These are phyloP conservation scores for Nicotiana tabacum DNA, from an alignment of 257 asterid genomes.

Conservation along the genomic window DNA sequence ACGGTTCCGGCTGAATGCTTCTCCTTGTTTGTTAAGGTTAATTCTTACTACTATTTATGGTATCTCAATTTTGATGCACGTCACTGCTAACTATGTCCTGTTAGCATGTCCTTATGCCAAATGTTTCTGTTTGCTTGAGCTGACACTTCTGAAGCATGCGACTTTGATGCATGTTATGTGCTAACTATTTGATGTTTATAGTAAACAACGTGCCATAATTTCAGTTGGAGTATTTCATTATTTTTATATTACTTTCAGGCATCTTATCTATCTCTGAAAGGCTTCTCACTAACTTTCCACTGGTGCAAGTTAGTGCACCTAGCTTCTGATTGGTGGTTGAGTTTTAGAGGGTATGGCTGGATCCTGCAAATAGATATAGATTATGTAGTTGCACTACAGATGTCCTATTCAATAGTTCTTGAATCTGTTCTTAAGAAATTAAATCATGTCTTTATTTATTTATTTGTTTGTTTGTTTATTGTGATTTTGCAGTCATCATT, in stretches of 20 bases:
- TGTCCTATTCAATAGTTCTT: not conserved
- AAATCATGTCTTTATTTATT: not conserved
- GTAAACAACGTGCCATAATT: not conserved
- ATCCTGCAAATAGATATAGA: not conserved
- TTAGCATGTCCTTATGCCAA: not conserved
- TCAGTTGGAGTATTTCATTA: not conserved
- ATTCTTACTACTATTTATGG: not conserved
- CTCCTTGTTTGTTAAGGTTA: not conserved
- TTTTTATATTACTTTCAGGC: not conserved
- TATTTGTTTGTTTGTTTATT: not conserved
- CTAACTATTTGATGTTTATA: not conserved
- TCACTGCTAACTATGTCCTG: not conserved
- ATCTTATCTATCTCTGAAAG: not conserved
- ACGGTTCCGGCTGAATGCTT: not conserved
- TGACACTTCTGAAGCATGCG: not conserved
- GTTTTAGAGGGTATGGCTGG: not conserved
- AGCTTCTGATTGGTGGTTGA: not conserved
- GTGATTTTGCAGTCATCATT: constrained; percentile 71
- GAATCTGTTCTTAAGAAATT: not conserved
- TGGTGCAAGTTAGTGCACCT: not conserved
- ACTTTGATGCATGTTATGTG: not conserved
- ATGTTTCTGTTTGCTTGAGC: not conserved
- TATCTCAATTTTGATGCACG: not conserved
- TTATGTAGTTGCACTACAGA: not conserved
- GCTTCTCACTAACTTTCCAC: not conserved